Percentiles rank a stretch among this genome's conserved stretches.
These are phyloP conservation scores for Arthrobotrys sphaeroides DNA, from an alignment of 2,329 filamentous ascomycete species.

Conservation along the genomic window DNA sequence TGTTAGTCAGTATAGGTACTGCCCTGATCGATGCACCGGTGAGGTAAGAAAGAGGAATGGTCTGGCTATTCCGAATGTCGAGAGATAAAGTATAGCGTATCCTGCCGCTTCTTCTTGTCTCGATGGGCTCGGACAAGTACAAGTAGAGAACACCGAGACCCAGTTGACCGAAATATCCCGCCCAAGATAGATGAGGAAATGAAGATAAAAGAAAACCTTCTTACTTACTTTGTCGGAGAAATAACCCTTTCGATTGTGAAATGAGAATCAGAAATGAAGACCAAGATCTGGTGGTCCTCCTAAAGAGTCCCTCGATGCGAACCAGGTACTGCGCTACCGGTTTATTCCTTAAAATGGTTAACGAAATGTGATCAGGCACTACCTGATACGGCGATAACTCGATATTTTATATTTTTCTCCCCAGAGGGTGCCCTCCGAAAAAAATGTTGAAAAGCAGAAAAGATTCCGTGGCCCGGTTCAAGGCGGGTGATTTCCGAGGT, in stretches of 20 bases:
- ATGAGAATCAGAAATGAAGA: conserved; percentile 6
- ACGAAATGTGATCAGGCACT: conserved; percentile 21
- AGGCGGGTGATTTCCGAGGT: conserved; percentile 47
- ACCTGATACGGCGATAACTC: conserved; percentile 21
- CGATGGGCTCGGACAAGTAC: too few relatives aligned
- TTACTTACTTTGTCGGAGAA: conserved; percentile 48
- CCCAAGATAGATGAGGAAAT: too few relatives aligned
- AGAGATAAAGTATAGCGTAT: conserved; percentile 11
- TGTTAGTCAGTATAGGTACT: conserved; percentile 18
- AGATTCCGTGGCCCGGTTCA: conserved; percentile 39
- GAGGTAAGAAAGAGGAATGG: conserved; percentile 14
- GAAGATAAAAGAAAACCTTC: not conserved
- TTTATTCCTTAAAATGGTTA: conserved; percentile 30
- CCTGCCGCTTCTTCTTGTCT: conserved; percentile 14
- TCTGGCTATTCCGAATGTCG: conserved; percentile 1
- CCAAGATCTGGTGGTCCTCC: not conserved
- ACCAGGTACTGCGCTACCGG: conserved; percentile 37
- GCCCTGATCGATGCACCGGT: conserved; percentile 11
- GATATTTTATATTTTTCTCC: conserved; percentile 20
- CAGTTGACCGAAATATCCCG: not conserved
- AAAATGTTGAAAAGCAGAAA: conserved; percentile 11
- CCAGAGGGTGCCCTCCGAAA: not conserved
- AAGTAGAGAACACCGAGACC: too few relatives aligned
- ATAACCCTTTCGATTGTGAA: conserved; percentile 8
- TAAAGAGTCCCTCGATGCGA: conserved; percentile 48